Evolutionary conservation across 345 rosid genomes (phyloP), one percentile per base, ranked within the genome.

Genomic region (Brassica rapa): DNA sequence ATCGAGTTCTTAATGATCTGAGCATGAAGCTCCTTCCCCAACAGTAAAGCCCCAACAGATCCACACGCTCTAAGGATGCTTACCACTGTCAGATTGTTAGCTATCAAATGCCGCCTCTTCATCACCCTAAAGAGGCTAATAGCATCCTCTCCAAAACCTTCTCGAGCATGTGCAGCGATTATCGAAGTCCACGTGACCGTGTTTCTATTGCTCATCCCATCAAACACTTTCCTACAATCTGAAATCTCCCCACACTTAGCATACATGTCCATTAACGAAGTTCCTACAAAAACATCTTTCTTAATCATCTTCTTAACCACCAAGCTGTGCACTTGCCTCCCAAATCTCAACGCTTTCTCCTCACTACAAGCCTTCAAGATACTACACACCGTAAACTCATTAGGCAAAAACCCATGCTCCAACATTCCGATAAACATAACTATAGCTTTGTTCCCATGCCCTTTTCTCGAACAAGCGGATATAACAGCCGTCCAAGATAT

Each of bases 61-160:
- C 98, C 98, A 77, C 98, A 89, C 4, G 94, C 97, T 77, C 86
- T 90, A 27, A 94, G 90, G 55, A 92, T 81, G 80, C 97, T 90
- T 24, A 92, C 93, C 29, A 84, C 83, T 15, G 97, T 92, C 81
- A 92, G 72, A 59, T 86, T 86, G 79, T 89, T 90, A 11, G 88
- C 91, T 9, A 73, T 77, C 73, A 92, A 71, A 63, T 87, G 88
- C 62, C 84, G 83, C 78, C 88, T 85, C 86, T 87, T 87, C 97
- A 94, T 94, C 60, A 86, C 82, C 75, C 86, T 82, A 75, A 94
- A 92, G 68, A 90, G 96, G 55, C 57, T 67, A 10, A 94, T 83
- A 61, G 98, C 94, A 19, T 86, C 97, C 68, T 89, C 92, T 7
- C 96, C 96, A 10, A 76, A 87, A 75, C 96, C 94, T 78, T 84